A percentile compares a stretch with the other conserved stretches of the same genome.
phyloP scores from a whole-genome alignment of 371 early-diverging fungal species.

The Apophysomyces trapeziformis region DNA sequence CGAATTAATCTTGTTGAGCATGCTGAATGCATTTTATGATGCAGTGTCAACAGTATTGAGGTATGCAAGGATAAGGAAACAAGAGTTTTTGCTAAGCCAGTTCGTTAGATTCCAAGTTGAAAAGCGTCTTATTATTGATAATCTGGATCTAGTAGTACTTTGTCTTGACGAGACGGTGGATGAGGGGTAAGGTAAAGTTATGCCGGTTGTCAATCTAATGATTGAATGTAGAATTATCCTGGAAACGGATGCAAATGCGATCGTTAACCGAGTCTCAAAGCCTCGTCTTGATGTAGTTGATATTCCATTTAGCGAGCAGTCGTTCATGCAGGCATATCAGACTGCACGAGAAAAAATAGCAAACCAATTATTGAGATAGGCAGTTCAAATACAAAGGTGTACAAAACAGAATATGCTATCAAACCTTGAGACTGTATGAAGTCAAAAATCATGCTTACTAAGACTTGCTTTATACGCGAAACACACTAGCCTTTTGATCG shows the following conservation, averaged over 20 bases:
- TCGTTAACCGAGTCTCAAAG: constrained; percentile 91
- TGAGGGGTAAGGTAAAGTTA: constrained; percentile 74
- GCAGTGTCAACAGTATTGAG: constrained; percentile 83
- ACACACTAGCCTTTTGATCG: no score
- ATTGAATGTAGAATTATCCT: constrained; percentile 66
- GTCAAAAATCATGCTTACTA: no score
- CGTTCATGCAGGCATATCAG: constrained; percentile 88
- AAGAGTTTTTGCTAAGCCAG: not conserved
- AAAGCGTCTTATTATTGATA: constrained; percentile 89
- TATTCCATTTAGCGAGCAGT: constrained; percentile 91
- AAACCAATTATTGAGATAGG: constrained; percentile 72
- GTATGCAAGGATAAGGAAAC: constrained; percentile 39
- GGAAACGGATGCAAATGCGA: constrained; percentile 88
- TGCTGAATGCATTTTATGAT: constrained; percentile 85
- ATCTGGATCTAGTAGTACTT: constrained; percentile 88
- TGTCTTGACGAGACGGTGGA: constrained; percentile 96
- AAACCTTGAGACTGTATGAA: no score
- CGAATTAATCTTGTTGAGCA: constrained; percentile 84
- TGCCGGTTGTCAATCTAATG: not conserved
- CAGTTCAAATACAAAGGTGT: constrained; percentile 57
- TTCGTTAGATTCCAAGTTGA: constrained; percentile 81
- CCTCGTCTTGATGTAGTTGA: constrained; percentile 79
- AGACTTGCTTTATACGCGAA: no score
- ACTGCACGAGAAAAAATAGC: constrained; percentile 90
- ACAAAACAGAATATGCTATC: not conserved